These are phyloP conservation scores for Prunus dulcis DNA, from an alignment of 306 rosid genomes.

Conservation along the genomic window DNA sequence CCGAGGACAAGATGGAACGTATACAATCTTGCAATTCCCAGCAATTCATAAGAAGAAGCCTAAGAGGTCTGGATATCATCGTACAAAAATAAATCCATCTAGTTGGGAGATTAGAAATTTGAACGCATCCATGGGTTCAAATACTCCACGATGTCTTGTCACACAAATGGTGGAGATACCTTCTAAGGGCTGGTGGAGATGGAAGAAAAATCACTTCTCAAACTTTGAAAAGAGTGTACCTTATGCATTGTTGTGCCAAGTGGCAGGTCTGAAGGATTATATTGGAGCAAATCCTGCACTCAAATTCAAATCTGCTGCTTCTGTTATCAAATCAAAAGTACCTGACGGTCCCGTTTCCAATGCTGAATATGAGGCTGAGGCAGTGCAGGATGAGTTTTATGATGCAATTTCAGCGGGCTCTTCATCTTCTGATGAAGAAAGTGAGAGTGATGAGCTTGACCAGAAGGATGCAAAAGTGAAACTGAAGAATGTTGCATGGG, in stretches of 20 bases:
- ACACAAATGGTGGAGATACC: constrained; percentile 82
- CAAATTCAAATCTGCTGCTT: constrained; percentile 36
- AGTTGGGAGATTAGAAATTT: constrained; percentile 87
- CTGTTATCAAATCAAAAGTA: constrained; percentile 42
- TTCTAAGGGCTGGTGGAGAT: constrained; percentile 58
- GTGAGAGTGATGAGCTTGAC: constrained; percentile 26
- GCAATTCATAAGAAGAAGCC: constrained; percentile 76
- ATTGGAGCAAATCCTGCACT: constrained; percentile 74
- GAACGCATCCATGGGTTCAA: constrained; percentile 62
- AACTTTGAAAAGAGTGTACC: constrained; percentile 83
- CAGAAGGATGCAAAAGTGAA: constrained; percentile 32
- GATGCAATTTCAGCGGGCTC: constrained; percentile 70
- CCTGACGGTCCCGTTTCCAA: constrained; percentile 39
- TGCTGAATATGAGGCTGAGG: constrained; percentile 42
- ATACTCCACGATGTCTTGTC: constrained; percentile 60
- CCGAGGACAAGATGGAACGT: constrained; percentile 84
- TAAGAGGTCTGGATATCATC: constrained; percentile 67
- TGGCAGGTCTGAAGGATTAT: constrained; percentile 92
- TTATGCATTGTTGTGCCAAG: constrained; percentile 82
- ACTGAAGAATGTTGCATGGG: constrained; percentile 27
- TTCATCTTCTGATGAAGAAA: constrained; percentile 41
- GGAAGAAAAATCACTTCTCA: constrained; percentile 63
- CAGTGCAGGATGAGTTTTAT: constrained; percentile 69
- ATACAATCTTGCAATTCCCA: constrained; percentile 85
- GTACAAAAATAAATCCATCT: constrained; percentile 80